These are phyloP conservation scores for Suhomyces faveliae DNA, from an alignment of 805 yeast species.

Conservation along the genomic window DNA sequence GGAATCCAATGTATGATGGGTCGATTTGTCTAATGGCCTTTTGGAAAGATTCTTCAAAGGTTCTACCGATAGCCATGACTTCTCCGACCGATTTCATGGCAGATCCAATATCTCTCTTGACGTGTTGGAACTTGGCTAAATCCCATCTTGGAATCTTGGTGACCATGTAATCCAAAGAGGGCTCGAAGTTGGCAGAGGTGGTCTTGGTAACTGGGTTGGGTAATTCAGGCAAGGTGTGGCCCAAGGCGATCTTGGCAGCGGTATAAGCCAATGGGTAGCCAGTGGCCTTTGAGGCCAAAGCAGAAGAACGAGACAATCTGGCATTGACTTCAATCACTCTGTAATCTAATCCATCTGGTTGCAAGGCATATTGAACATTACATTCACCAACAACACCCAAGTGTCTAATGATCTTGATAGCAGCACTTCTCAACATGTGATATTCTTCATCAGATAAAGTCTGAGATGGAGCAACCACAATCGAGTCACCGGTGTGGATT, in stretches of 20 bases:
- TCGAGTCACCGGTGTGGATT: conserved; percentile 98
- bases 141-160: conserved; percentile 99
- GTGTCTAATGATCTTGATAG: conserved; percentile 95
- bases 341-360: conserved; percentile 93
- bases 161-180: conserved; percentile 93
- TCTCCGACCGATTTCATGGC: conserved; percentile 99
- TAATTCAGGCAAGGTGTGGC: conserved; percentile 90
- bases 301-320: conserved; percentile 93
- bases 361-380: conserved; percentile 94
- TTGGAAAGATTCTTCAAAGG: conserved; percentile 95
- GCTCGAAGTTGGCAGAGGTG: conserved; percentile 95
- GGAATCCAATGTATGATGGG: conserved; percentile 87
- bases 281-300: conserved; percentile 97
- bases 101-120: conserved; percentile 88
- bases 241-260: conserved; percentile 95
- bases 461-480: conserved; percentile 98
- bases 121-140: conserved; percentile 91
- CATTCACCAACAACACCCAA: conserved; percentile 99
- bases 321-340: conserved; percentile 98
- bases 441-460: conserved; percentile 95
- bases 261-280: conserved; percentile 98
- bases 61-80: conserved; percentile 98
- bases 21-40: conserved; percentile 96
- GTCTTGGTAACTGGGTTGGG: conserved; percentile 96
- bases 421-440: conserved; percentile 97